Conservation (phyloP, 768 basidiomycete species). For the Dictyophora rubrovolvata region DNA sequence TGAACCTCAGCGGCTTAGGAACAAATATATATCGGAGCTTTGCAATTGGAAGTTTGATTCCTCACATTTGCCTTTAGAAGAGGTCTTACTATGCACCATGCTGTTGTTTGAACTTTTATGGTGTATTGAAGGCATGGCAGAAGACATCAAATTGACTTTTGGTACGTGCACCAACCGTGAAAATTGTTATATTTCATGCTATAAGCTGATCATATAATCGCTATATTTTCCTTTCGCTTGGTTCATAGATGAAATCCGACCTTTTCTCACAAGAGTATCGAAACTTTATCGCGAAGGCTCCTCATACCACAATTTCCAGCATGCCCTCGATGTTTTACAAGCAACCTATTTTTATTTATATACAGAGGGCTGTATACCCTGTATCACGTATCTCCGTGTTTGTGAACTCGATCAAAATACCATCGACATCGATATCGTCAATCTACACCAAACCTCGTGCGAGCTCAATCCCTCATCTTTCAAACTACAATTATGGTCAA, state of each 20-base stretch:
- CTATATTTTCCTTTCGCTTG: too few relatives aligned
- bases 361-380: conserved; percentile 72
- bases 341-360: conserved; percentile 80
- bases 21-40: conserved; percentile 38
- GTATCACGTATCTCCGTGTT: conserved; percentile 57
- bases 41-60: conserved; percentile 88
- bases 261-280: conserved; percentile 82
- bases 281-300: conserved; percentile 84
- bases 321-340: conserved; percentile 94
- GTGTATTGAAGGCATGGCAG: conserved; percentile 53
- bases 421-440: not conserved
- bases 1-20: conserved; percentile 39
- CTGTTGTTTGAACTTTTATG: conserved; percentile 83
- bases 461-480: conserved; percentile 26
- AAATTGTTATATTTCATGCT: too few relatives aligned
- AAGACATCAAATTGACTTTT: conserved; percentile 17
- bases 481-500: conserved; percentile 15
- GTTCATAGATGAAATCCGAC: conserved; percentile 54
- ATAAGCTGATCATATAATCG: too few relatives aligned
- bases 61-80: conserved; percentile 68
- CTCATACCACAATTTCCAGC: conserved; percentile 96
- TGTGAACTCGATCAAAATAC: conserved; percentile 29
- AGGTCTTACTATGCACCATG: conserved; percentile 70
- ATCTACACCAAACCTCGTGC: conserved; percentile 11
- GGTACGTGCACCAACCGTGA: conserved; percentile 17